These are phyloP conservation scores for Chaetomium olivaceum DNA, from an alignment of 2,329 filamentous ascomycete species.

Conservation along the genomic window DNA sequence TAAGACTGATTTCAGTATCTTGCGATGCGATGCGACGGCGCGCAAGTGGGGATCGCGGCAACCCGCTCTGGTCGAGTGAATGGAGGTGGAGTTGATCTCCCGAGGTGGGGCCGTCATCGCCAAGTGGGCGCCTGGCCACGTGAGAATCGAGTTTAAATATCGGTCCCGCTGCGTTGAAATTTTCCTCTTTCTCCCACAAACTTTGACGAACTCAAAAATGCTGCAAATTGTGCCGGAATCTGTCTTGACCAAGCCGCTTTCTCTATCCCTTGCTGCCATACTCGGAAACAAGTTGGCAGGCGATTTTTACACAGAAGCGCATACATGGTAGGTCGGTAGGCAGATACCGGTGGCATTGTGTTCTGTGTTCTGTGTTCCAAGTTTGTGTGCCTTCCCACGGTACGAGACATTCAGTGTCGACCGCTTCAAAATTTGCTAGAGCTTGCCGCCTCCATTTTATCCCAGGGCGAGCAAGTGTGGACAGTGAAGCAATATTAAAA, in stretches of 20 bases:
- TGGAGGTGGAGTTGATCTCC: neutral
- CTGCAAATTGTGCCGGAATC: neutral
- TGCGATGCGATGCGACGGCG: slow-evolving; percentile 12
- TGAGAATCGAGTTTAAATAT: slow-evolving; percentile 10
- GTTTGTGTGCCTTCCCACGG: neutral
- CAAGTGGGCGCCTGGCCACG: slow-evolving; percentile 30
- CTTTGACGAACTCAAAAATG: neutral
- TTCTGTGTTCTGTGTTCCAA: neutral
- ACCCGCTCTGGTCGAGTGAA: neutral
- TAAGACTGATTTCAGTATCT: neutral
- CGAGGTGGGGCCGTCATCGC: slow-evolving; percentile 17
- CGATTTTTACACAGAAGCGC: neutral
- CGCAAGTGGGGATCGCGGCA: neutral
- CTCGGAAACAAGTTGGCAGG: neutral
- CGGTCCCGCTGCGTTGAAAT: neutral
- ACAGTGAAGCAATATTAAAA: slow-evolving; percentile 66
- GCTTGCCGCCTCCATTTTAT: slow-evolving; percentile 58
- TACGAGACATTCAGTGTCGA: neutral
- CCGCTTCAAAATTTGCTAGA: slow-evolving; percentile 66
- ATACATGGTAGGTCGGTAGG: neutral
- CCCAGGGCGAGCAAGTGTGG: slow-evolving; percentile 65
- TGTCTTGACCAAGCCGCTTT: neutral
- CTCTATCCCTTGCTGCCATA: neutral
- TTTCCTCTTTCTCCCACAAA: slow-evolving; percentile 7
- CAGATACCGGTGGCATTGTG: neutral